Conservation (phyloP, 805 yeast genomes). For the Sugiyamaella valdiviana region DNA sequence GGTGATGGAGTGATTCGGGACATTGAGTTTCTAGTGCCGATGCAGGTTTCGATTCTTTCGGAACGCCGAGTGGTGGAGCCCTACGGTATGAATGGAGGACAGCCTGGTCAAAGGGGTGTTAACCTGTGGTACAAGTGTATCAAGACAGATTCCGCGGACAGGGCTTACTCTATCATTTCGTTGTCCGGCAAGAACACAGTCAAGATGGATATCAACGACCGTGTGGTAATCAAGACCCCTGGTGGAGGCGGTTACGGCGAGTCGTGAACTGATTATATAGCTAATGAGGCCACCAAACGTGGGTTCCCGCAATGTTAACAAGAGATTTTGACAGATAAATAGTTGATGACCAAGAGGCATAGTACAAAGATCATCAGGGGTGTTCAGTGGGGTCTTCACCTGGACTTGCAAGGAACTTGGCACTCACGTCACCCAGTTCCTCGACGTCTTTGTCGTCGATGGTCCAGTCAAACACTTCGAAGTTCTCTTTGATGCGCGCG, state of each 20-base stretch:
- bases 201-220: conserved; percentile 52
- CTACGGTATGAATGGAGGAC: conserved; percentile 81
- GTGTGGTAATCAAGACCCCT: conserved; percentile 64
- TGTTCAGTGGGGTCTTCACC: conserved; percentile 14
- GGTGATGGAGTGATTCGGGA: conserved; percentile 87
- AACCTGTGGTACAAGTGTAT: conserved; percentile 39
- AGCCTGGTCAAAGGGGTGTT: conserved; percentile 64
- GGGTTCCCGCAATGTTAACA: no score
- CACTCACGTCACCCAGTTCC: conserved; percentile 30
- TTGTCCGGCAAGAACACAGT: conserved; percentile 72
- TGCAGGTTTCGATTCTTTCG: conserved; percentile 72
- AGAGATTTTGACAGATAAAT: not conserved
- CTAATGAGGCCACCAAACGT: no score
- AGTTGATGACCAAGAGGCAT: not conserved
- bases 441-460: conserved; percentile 40
- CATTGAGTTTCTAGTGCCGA: conserved; percentile 66
- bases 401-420: conserved; percentile 7
- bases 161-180: conserved; percentile 4
- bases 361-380: conserved; percentile 3
- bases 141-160: conserved; percentile 23
- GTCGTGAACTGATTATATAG: no score
- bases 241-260: conserved; percentile 82
- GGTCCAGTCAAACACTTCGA: conserved; percentile 47
- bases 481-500: conserved; percentile 46
- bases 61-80: conserved; percentile 85